phyloP scores from a whole-genome alignment of 2,329 filamentous ascomycete species.

The Aspergillus aculeatinus region DNA sequence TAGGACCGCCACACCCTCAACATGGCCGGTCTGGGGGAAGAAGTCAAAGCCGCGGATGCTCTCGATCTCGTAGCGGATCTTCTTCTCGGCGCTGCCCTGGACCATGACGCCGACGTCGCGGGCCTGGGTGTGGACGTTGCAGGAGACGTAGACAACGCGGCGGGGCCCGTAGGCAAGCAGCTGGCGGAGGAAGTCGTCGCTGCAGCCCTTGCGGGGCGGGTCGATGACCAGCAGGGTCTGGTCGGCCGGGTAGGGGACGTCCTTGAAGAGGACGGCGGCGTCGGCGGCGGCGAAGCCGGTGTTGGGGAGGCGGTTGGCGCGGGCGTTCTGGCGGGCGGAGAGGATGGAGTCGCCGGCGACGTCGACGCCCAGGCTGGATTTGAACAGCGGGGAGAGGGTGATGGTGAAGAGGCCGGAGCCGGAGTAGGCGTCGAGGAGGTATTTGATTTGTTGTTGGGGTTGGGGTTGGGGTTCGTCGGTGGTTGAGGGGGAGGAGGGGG shows the following conservation, averaged over 20 bases:
- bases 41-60: constrained; percentile 93
- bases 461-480: constrained; percentile 16
- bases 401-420: constrained; percentile 97
- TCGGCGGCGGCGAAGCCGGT: constrained; percentile 88
- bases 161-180: constrained; percentile 73
- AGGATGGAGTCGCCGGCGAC: constrained; percentile 76
- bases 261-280: constrained; percentile 76
- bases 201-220: constrained; percentile 94
- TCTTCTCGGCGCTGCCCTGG: constrained; percentile 53
- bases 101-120: constrained; percentile 88
- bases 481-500: no score
- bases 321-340: constrained; percentile 76
- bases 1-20: constrained; percentile 64
- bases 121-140: constrained; percentile 97
- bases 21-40: constrained; percentile 81
- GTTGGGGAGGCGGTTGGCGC: constrained; percentile 70
- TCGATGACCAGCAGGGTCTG: constrained; percentile 94
- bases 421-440: constrained; percentile 96
- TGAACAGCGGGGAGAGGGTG: constrained; percentile 79
- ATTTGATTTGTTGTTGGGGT: constrained; percentile 59
- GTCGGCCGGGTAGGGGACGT: constrained; percentile 69
- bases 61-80: constrained; percentile 74
- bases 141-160: constrained; percentile 89
- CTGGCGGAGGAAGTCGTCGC: constrained; percentile 78
- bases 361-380: constrained; percentile 82